Evolutionary conservation across 768 basidiomycete species (phyloP).

Genomic region (Candolleomyces eurysporus): DNA sequence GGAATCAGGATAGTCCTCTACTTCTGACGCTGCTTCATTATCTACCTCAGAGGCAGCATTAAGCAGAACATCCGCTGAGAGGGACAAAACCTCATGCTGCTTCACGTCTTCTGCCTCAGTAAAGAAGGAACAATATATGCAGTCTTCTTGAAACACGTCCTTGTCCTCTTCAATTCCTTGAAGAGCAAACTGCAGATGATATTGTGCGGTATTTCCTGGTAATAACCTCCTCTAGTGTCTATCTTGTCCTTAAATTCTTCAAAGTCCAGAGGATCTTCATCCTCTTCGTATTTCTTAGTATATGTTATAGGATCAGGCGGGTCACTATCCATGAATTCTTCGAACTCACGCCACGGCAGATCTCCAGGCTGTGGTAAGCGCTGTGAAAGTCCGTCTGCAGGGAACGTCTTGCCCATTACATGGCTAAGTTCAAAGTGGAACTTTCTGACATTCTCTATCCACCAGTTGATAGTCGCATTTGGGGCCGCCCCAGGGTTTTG

Average conservation of each 20-base stretch:
- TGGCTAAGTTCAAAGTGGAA: conserved; percentile 9
- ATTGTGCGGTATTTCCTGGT: not conserved
- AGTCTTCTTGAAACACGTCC: too few relatives aligned
- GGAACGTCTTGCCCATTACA: conserved; percentile 12
- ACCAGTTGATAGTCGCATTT: conserved; percentile 14
- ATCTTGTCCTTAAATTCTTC: conserved; percentile 8
- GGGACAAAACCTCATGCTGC: too few relatives aligned
- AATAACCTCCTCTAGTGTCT: conserved; percentile 5
- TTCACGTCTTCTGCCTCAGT: too few relatives aligned
- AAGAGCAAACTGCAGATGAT: not conserved
- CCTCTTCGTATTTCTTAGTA: not conserved
- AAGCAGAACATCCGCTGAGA: too few relatives aligned
- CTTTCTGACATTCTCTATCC: conserved; percentile 8
- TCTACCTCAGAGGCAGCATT: too few relatives aligned
- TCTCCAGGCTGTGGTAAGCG: not conserved
- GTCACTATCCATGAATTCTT: not conserved
- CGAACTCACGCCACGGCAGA: not conserved
- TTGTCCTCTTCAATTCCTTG: too few relatives aligned
- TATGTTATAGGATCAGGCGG: not conserved
- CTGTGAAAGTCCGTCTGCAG: conserved; percentile 19
- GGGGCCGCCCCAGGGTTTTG: conserved; percentile 9
- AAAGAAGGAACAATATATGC: too few relatives aligned
- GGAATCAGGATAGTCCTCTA: too few relatives aligned
- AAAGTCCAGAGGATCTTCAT: conserved; percentile 7
- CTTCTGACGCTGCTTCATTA: too few relatives aligned